Percentiles rank a stretch among this genome's conserved stretches.
Conservation (phyloP, 1,284 basidiomycete genomes). For the Boletus sp. region DNA sequence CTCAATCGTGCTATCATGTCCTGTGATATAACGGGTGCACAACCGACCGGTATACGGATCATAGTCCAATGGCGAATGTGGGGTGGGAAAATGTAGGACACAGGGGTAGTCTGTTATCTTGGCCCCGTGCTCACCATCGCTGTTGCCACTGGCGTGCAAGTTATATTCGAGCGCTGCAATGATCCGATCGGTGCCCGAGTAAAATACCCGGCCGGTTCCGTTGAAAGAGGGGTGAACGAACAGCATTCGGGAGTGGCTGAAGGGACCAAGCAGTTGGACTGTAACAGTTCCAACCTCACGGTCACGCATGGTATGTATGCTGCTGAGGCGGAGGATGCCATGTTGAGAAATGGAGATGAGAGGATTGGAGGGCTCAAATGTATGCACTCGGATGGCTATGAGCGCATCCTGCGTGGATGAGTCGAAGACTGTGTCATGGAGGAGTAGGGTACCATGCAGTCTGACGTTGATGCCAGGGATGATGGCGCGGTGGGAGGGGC, state of each 20-base stretch:
- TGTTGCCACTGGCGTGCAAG: background rate
- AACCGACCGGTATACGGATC: slow-evolving; percentile 22
- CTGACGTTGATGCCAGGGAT: background rate
- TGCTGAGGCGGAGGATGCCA: background rate
- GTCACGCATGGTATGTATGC: background rate
- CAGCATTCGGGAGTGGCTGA: background rate
- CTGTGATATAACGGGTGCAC: slow-evolving; percentile 8
- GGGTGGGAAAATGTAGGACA: slow-evolving; percentile 4
- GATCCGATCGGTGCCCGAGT: background rate
- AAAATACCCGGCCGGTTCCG: slow-evolving; percentile 15
- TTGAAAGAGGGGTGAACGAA: slow-evolving; percentile 17
- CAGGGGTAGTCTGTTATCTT: slow-evolving; percentile 8
- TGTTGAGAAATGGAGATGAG: background rate
- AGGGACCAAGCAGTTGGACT: background rate
- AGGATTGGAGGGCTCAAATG: background rate
- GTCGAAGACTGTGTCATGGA: slow-evolving; percentile 2
- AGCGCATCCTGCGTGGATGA: background rate
- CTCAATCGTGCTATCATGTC: slow-evolving; percentile 9
- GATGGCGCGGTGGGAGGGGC: slow-evolving; percentile 10
- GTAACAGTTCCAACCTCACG: background rate
- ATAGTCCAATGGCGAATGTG: slow-evolving; percentile 15
- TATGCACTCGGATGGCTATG: background rate
- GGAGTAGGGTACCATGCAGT: background rate
- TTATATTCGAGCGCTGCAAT: slow-evolving; percentile 19
- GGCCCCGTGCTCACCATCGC: background rate